Evolutionary conservation across 257 asterid species (phyloP), one percentile per base, ranked within the genome.

Genomic region (Gentiana dahurica): DNA sequence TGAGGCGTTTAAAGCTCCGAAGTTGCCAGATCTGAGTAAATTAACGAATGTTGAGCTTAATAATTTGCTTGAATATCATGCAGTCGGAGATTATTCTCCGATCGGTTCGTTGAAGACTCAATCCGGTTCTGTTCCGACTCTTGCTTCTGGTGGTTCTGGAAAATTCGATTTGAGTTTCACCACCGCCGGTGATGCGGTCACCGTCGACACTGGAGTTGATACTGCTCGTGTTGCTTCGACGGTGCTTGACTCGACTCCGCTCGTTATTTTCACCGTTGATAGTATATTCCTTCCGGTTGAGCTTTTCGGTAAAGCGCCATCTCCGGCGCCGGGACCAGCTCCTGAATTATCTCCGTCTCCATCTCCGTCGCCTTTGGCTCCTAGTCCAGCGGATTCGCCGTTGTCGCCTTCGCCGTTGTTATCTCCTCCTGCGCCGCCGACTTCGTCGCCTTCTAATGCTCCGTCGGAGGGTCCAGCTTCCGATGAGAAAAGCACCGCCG

Each of bases 351-450:
- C 98, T 5, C 96, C 97, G 0, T 56, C 93, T 0, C 94, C 94
- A 0, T 63, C 93, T 24, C 95, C 94, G 0, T 77, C 64, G 0
- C 77, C 75, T 1, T 85, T 71, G 9, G 49, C 50, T 6, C 80
- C 87, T 5, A 65, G 88, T 1, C 79, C 67, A 7, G 74, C 87
- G 4, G 70, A 75, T 2, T 67, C 70, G 1, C 74, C 89, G 3
- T 94, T 92, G 6, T 51, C 94, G 8, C 95, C 94, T 6, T 51
- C 94, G 7, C 86, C 94, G 0, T 13, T 62, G 5, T 39, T 43
- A 2, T 87, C 98, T 10, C 92, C 98, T 1, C 95, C 98, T 0
- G 95, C 94, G 24, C 90, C 98, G 3, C 81, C 95, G 47, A 71
- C 63, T 3, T 64, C 76, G 52, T 72, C 96, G 0, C 94, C 94